A percentile compares a stretch with the other conserved stretches of the same genome.
Evolutionary conservation across 352 stramenopile genomes (phyloP).

Genomic region (Pythium volutum): DNA sequence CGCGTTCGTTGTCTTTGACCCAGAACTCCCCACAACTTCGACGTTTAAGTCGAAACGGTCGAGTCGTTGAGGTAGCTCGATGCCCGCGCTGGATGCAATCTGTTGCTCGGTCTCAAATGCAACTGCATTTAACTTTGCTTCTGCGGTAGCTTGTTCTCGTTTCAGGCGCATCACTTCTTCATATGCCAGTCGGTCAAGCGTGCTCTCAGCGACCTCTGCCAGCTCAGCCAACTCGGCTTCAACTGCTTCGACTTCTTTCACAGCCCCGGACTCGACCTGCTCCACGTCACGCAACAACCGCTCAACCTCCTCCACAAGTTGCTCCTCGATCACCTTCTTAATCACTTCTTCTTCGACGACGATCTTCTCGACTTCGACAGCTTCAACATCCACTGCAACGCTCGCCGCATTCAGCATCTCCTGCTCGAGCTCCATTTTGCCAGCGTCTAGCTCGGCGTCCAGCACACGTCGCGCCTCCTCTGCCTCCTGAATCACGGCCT

Average conservation of each 20-base stretch:
- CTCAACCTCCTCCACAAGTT: slow-evolving; percentile 4
- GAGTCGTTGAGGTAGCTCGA: neutral
- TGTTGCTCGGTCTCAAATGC: neutral
- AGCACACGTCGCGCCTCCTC: slow-evolving; percentile 5
- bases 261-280: neutral
- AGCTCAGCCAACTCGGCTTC: neutral
- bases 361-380: slow-evolving; percentile 6
- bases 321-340: slow-evolving; percentile 5
- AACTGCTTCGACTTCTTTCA: neutral
- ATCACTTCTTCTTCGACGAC: slow-evolving; percentile 9
- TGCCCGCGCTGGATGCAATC: slow-evolving; percentile 2
- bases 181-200: neutral
- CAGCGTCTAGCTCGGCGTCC: slow-evolving; percentile 1
- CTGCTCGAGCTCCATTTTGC: slow-evolving; percentile 6
- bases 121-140: neutral
- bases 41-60: neutral
- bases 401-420: slow-evolving; percentile 4
- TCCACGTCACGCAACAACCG: neutral
- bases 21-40: neutral
- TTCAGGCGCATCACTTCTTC: slow-evolving; percentile 2
- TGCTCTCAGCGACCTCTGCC: neutral
- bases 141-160: neutral
- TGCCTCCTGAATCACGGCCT: neutral
- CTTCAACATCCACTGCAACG: slow-evolving; percentile 6
- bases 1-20: neutral